Evolutionary conservation across 208 protist species (phyloP).

Genomic region (Acanthamoeba royreba): DNA sequence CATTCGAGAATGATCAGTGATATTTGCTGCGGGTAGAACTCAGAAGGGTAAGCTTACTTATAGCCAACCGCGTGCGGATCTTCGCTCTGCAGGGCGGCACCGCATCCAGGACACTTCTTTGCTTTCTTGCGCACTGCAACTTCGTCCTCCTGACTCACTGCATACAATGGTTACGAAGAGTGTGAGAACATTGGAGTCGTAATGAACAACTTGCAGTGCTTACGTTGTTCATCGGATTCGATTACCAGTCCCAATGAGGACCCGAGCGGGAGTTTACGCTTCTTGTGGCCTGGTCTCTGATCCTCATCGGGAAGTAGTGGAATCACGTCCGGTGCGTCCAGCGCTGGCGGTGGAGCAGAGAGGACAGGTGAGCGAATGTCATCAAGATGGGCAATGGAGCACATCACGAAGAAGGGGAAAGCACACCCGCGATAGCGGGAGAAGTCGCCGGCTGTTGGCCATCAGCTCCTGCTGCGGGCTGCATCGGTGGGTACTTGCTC

Average conservation of each 20-base stretch:
- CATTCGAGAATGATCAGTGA: neutral
- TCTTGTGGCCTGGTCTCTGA: neutral
- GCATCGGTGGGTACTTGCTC: slow-evolving; percentile 10
- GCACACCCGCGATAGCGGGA: neutral
- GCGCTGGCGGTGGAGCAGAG: neutral
- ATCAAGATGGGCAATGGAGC: neutral
- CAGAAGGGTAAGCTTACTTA: slow-evolving; percentile 38
- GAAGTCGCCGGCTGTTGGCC: neutral
- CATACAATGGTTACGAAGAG: too few species aligned
- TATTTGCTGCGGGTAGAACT: neutral
- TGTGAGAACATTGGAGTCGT: too few species aligned
- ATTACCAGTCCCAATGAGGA: too few species aligned
- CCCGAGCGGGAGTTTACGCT: too few species aligned
- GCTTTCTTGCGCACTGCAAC: neutral
- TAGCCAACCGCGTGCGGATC: slow-evolving; percentile 43
- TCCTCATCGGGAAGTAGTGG: neutral
- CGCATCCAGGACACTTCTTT: slow-evolving; percentile 55
- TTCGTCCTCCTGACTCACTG: neutral
- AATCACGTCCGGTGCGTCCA: neutral
- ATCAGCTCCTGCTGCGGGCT: neutral
- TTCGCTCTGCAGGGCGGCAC: slow-evolving; percentile 17
- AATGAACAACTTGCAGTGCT: too few species aligned
- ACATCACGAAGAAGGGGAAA: neutral
- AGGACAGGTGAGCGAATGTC: neutral
- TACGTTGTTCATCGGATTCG: too few species aligned